Percentiles rank a stretch among this genome's conserved stretches.
These are phyloP conservation scores for Salinomyces thailandicus DNA, from an alignment of 2,329 filamentous ascomycete genomes.

Conservation along the genomic window DNA sequence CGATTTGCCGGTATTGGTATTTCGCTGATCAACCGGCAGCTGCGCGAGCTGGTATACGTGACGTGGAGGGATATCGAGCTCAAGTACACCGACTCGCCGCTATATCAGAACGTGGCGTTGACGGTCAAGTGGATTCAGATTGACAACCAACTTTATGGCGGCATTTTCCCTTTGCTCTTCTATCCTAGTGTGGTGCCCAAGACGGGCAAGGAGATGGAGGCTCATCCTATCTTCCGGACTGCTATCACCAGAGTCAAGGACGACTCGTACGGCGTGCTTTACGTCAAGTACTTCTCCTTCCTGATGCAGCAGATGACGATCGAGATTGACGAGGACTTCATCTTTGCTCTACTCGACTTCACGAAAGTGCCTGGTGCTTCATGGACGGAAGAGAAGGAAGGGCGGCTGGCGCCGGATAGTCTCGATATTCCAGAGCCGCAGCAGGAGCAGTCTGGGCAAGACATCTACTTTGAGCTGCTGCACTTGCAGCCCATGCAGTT, in stretches of 20 bases:
- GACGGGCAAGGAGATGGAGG: slow-evolving; percentile 89
- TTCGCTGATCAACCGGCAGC: slow-evolving; percentile 82
- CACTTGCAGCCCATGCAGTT: slow-evolving; percentile 98
- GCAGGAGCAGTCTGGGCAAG: slow-evolving; percentile 72
- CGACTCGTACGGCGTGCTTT: slow-evolving; percentile 92
- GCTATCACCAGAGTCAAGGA: slow-evolving; percentile 94
- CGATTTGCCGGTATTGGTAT: slow-evolving; percentile 84
- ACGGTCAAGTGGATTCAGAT: slow-evolving; percentile 98
- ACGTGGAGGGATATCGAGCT: slow-evolving; percentile 86
- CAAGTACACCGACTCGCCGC: slow-evolving; percentile 81
- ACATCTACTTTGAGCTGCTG: slow-evolving; percentile 95
- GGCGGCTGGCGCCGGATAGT: slow-evolving; percentile 76
- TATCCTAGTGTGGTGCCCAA: slow-evolving; percentile 98
- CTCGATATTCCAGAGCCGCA: slow-evolving; percentile 88
- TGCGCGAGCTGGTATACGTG: slow-evolving; percentile 86
- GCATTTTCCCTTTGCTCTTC: slow-evolving; percentile 92
- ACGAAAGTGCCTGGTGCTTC: slow-evolving; percentile 83
- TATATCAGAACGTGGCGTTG: slow-evolving; percentile 84
- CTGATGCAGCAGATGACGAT: slow-evolving; percentile 96
- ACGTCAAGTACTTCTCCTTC: slow-evolving; percentile 95
- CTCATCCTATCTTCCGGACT: slow-evolving; percentile 85
- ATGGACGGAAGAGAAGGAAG: slow-evolving; percentile 75
- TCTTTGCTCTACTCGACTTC: slow-evolving; percentile 91
- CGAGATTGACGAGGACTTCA: slow-evolving; percentile 95
- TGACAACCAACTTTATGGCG: slow-evolving; percentile 95